Conservation (phyloP, 768 basidiomycete genomes). For the Megacollybia marginata region DNA sequence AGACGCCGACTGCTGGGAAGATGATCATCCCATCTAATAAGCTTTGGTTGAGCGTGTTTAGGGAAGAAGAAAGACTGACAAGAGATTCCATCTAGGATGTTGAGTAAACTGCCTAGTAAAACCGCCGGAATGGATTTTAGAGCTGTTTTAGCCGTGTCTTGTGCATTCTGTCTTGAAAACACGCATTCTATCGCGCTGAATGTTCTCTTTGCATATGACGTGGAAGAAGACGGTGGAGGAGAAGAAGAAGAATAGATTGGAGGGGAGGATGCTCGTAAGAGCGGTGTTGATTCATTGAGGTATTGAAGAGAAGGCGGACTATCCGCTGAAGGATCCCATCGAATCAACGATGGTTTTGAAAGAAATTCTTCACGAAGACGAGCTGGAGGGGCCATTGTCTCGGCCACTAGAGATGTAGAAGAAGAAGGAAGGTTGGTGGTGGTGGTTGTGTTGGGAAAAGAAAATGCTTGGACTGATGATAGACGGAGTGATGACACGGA, state of each 20-base stretch:
- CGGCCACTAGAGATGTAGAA: conserved; percentile 3
- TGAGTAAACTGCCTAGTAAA: conserved; percentile 75
- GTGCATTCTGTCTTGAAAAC: conserved; percentile 5
- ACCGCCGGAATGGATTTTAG: conserved; percentile 70
- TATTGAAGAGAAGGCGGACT: not conserved
- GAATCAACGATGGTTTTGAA: not conserved
- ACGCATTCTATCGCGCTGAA: not conserved
- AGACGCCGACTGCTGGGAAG: conserved; percentile 80
- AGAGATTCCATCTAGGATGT: conserved; percentile 89
- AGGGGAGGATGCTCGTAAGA: not conserved
- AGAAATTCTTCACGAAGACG: not conserved
- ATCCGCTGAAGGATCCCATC: not conserved
- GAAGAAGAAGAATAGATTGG: not conserved
- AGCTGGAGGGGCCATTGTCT: not conserved
- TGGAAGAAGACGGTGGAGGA: not conserved
- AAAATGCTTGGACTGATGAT: conserved; percentile 10
- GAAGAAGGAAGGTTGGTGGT: conserved; percentile 5
- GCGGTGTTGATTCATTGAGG: not conserved
- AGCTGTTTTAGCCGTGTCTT: conserved; percentile 20
- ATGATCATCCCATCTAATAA: conserved; percentile 86
- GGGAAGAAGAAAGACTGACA: conserved; percentile 40
- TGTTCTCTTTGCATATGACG: not conserved
- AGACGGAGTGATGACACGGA: too few species aligned
- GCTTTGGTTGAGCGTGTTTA: not conserved
- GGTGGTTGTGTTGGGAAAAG: not conserved